These are phyloP conservation scores for Boletus reticulatus DNA, from an alignment of 768 basidiomycete genomes.

Conservation along the genomic window DNA sequence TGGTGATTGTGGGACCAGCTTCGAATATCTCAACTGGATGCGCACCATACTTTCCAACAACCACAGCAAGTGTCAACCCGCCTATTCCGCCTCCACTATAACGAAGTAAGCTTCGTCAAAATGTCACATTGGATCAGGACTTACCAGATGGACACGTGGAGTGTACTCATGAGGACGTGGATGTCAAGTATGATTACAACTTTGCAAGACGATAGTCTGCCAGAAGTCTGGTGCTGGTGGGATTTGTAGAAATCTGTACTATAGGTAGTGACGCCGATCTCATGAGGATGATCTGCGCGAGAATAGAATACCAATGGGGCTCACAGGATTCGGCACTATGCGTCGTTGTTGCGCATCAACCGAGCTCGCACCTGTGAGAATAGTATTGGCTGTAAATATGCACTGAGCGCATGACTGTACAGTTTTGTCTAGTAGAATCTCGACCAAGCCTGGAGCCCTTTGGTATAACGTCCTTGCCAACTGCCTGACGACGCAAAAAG, in stretches of 20 bases:
- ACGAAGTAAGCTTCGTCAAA: not conserved
- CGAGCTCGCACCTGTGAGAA: too few species aligned
- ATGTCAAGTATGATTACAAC: not conserved
- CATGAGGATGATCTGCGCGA: not conserved
- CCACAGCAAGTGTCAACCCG: slow-evolving; percentile 34
- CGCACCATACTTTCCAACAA: slow-evolving; percentile 23
- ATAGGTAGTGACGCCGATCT: too few species aligned
- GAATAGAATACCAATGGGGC: not conserved
- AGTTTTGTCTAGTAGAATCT: too few species aligned
- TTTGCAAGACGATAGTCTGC: too few species aligned
- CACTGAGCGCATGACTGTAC: too few species aligned
- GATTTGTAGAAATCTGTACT: too few species aligned
- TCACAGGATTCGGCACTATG: not conserved
- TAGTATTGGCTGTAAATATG: too few species aligned
- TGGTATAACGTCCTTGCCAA: too few species aligned
- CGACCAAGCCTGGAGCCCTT: too few species aligned
- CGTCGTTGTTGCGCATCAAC: too few species aligned
- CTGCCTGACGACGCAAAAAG: too few species aligned
- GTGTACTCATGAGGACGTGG: slow-evolving; percentile 1
- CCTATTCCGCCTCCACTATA: slow-evolving; percentile 40
- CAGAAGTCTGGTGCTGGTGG: too few species aligned
- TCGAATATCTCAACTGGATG: slow-evolving; percentile 43
- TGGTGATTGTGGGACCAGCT: slow-evolving; percentile 36
- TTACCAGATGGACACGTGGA: slow-evolving; percentile 21
- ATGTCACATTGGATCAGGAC: not conserved